Percentiles rank a stretch among this genome's conserved stretches.
phyloP scores from a whole-genome alignment of 2,329 filamentous ascomycete genomes.

The Trichoderma asperellum region DNA sequence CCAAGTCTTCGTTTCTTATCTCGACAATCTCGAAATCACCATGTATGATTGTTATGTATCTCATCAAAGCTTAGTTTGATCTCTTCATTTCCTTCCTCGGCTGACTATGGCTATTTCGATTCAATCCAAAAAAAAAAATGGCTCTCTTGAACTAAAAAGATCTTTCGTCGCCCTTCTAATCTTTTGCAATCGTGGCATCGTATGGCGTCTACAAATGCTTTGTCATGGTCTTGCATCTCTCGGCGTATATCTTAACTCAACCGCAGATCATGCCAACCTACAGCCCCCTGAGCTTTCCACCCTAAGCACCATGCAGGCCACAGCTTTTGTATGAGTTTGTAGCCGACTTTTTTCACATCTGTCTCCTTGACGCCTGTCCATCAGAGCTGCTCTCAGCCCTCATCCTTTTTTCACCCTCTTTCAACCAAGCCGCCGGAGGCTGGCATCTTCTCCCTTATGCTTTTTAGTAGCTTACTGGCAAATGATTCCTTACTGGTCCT shows the following conservation, averaged over 20 bases:
- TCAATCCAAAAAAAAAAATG: conserved; percentile 11
- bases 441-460: not conserved
- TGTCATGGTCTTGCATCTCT: conserved; percentile 17
- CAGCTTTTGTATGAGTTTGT: conserved; percentile 3
- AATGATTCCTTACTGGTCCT: conserved; percentile 7
- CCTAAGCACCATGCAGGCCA: conserved; percentile 5
- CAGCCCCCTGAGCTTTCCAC: conserved; percentile 2
- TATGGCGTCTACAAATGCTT: conserved; percentile 25
- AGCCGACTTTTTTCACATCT: conserved; percentile 12
- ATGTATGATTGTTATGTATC: not conserved
- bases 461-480: not conserved
- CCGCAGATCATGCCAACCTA: conserved; percentile 2
- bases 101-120: conserved; percentile 11
- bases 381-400: conserved; percentile 1
- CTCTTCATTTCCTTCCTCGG: conserved; percentile 1
- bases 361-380: conserved; percentile 3
- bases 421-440: not conserved
- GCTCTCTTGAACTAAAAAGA: not conserved
- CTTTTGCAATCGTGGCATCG: conserved; percentile 26
- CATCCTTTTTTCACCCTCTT: not conserved
- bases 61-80: not conserved
- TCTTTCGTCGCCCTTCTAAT: conserved; percentile 24
- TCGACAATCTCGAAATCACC: not conserved
- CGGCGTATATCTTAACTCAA: not conserved
- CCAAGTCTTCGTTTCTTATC: not conserved